A percentile compares a stretch with the other conserved stretches of the same genome.
Evolutionary conservation across 805 yeast genomes (phyloP).

Genomic region (Cyberlindnera bimundalis): DNA sequence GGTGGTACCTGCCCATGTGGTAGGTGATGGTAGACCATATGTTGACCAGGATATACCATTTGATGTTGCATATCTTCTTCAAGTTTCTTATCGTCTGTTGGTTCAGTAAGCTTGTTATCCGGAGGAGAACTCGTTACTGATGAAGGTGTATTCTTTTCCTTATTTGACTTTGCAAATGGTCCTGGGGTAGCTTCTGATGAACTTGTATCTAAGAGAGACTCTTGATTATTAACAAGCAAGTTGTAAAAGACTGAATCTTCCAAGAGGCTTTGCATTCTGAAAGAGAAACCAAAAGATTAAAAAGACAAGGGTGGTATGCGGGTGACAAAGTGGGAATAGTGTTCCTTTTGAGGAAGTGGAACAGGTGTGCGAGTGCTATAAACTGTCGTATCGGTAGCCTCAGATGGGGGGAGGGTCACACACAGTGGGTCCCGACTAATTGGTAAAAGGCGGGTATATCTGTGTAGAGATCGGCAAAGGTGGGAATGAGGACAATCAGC

Average conservation of each 20-base stretch:
- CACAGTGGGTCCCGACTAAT: no score
- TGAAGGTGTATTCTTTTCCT: neutral
- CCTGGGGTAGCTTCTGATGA: conserved; percentile 9
- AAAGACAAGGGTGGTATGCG: no score
- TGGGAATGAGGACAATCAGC: no score
- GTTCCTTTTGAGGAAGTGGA: conserved; percentile 3
- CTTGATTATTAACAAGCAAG: conserved; percentile 19
- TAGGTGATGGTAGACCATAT: conserved; percentile 6
- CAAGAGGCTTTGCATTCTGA: conserved; percentile 22
- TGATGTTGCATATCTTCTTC: conserved; percentile 8
- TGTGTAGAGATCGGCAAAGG: neutral
- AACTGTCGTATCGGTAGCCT: conserved; percentile 3
- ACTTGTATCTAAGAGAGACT: conserved; percentile 7
- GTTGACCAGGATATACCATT: conserved; percentile 13
- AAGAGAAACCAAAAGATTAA: no score
- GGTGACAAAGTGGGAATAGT: neutral
- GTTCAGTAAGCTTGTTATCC: no score
- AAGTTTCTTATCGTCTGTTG: neutral
- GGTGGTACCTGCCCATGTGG: neutral
- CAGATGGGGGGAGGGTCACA: no score
- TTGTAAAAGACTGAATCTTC: conserved; percentile 26
- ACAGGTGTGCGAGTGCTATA: neutral
- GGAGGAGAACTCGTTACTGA: neutral
- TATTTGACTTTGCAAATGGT: neutral
- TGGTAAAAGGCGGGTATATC: no score